These are phyloP conservation scores for Inosperma sp. DNA, from an alignment of 768 basidiomycete genomes.

Conservation along the genomic window DNA sequence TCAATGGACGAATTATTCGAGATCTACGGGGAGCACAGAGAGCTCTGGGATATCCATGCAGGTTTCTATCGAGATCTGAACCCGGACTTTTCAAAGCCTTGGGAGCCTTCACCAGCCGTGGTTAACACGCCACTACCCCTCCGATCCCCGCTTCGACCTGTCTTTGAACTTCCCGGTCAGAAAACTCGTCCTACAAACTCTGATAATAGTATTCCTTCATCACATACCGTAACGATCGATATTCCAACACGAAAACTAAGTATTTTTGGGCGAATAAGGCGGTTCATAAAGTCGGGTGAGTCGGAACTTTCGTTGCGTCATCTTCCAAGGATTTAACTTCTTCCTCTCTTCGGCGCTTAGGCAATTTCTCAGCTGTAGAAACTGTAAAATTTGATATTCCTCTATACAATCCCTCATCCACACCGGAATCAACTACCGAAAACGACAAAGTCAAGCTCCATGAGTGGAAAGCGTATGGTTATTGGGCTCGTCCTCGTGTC, in stretches of 20 bases:
- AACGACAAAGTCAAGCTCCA: slow-evolving; percentile 20
- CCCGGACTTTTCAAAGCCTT: slow-evolving; percentile 5
- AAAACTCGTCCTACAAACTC: background rate
- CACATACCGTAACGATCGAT: slow-evolving; percentile 9
- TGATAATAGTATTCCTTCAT: background rate
- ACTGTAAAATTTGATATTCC: slow-evolving; percentile 8
- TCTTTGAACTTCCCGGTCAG: slow-evolving; percentile 17
- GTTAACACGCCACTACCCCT: slow-evolving; percentile 10
- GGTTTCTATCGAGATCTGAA: slow-evolving; percentile 8
- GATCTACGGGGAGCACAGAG: slow-evolving; percentile 7
- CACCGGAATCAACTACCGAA: slow-evolving; percentile 6
- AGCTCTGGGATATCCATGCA: slow-evolving; percentile 12
- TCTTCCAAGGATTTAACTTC: background rate
- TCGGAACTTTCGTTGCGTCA: slow-evolving; percentile 1
- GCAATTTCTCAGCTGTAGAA: slow-evolving; percentile 7
- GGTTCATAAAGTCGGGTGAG: slow-evolving; percentile 13
- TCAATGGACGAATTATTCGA: background rate
- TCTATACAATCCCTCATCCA: background rate
- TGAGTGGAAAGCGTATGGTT: slow-evolving; percentile 55
- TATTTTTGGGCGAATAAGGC: slow-evolving; percentile 14
- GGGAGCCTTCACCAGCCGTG: slow-evolving; percentile 10
- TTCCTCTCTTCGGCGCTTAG: slow-evolving; percentile 1
- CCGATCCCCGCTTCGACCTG: slow-evolving; percentile 19
- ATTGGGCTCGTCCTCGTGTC: slow-evolving; percentile 46
- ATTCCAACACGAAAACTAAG: slow-evolving; percentile 10